Conservation (phyloP, 1,139 yeast species). For the Candida sanyaensis region DNA sequence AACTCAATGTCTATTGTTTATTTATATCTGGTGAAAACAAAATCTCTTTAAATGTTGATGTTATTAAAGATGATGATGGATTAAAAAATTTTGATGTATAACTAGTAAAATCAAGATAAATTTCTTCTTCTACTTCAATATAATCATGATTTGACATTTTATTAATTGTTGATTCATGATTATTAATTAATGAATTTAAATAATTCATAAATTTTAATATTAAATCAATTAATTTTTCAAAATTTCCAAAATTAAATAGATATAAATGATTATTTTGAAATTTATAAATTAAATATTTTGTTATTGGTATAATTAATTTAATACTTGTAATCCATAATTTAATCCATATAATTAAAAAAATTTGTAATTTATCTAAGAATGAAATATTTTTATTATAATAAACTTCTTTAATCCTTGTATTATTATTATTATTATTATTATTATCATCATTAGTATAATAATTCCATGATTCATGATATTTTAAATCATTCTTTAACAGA, state of each 20-base stretch:
- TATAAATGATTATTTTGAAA: conserved; percentile 35
- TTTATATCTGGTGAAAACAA: background rate
- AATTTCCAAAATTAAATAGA: conserved; percentile 36
- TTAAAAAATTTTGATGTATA: conserved; percentile 13
- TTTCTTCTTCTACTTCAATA: conserved; percentile 8
- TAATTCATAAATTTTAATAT: conserved; percentile 27
- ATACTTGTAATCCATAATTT: conserved; percentile 29
- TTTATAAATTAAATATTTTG: conserved; percentile 31
- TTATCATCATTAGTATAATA: no score
- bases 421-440: no score
- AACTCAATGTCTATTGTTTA: background rate
- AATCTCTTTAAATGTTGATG: background rate
- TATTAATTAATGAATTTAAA: conserved; percentile 24
- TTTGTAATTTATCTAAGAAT: conserved; percentile 31
- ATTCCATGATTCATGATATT: background rate
- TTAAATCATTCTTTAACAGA: conserved; percentile 23
- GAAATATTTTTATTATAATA: conserved; percentile 12
- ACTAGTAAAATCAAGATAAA: conserved; percentile 17
- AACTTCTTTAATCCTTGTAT: conserved; percentile 1
- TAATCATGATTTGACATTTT: conserved; percentile 16
- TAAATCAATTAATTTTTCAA: conserved; percentile 30
- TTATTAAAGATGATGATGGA: conserved; percentile 5
- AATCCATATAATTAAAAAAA: conserved; percentile 28
- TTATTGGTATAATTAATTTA: conserved; percentile 32
- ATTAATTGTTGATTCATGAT: conserved; percentile 16